These are phyloP conservation scores for Stagonosporopsis tanaceti DNA, from an alignment of 2,329 filamentous ascomycete species.

Conservation along the genomic window DNA sequence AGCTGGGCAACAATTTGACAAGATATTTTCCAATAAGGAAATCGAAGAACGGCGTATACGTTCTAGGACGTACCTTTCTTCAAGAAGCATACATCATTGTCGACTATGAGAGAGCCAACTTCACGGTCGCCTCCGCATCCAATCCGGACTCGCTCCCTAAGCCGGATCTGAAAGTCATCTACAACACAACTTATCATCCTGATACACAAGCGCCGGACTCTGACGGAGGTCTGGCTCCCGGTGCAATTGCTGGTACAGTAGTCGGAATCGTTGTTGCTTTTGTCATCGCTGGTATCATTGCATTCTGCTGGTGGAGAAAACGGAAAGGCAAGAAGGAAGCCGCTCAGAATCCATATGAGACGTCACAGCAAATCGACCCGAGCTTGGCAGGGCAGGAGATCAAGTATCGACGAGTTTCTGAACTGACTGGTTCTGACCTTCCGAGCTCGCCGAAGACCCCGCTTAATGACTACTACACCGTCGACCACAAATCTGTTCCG, in stretches of 20 bases:
- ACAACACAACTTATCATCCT: conserved; percentile 27
- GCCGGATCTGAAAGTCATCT: conserved; percentile 35
- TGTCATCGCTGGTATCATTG: conserved; percentile 30
- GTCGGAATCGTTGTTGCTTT: conserved; percentile 43
- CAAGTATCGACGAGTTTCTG: conserved; percentile 43
- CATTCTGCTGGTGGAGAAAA: conserved; percentile 41
- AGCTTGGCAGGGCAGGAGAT: conserved; percentile 36
- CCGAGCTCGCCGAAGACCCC: conserved; percentile 37
- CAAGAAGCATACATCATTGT: conserved; percentile 51
- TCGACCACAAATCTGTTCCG: conserved; percentile 38
- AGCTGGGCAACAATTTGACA: conserved; percentile 18
- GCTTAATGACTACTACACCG: conserved; percentile 36
- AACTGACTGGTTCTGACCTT: conserved; percentile 44
- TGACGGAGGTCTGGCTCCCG: conserved; percentile 30
- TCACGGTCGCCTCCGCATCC: conserved; percentile 40
- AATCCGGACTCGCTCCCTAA: conserved; percentile 33
- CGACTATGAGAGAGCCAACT: conserved; percentile 48
- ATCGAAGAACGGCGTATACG: conserved; percentile 31
- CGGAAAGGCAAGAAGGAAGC: conserved; percentile 24
- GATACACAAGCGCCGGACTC: conserved; percentile 3
- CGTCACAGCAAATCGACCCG: conserved; percentile 43
- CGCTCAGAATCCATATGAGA: conserved; percentile 14
- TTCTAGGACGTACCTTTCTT: conserved; percentile 47
- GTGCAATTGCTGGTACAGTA: conserved; percentile 46
- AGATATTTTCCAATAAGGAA: conserved; percentile 46